Base-by-base conservation (phyloP, 2,329 filamentous ascomycete species). In the Lasiodiplodia theobromae region DNA sequence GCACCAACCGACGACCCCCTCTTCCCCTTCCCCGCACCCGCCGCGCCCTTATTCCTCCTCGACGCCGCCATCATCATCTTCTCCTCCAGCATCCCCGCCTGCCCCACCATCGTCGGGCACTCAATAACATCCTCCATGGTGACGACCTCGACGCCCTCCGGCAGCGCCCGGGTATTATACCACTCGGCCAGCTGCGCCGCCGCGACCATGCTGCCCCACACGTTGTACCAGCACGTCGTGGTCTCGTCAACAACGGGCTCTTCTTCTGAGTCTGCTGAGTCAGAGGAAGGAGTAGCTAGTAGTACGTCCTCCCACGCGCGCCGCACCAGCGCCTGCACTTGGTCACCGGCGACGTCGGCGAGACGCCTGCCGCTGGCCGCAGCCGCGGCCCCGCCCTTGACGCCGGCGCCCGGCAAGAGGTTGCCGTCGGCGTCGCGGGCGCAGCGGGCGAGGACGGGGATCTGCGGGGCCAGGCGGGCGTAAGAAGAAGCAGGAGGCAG, bases 131-230 rank as follows among this genome's bases (percentile, higher is more conserved):
- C 66, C 54, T 67, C 66, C 16, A 67, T 4, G 5, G 28, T 38
- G 2, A 3, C 6, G 16, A 67, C 51, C 37, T 31, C 25, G 14
- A 44, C 31, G 1, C 66, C 54, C 5, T 0, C 25, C 25, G 25
- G 25, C 25, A 23, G 23, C 74, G 12, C 74, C 71, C 44, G 74
- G 5, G 28, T 72, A 38, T 75, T 74, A 4, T 77, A 72, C 10
- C 76, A 77, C 18, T 72, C 73, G 0, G 75, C 71, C 25, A 79
- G 70, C 66, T 77, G 76, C 25, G 76, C 76, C 10, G 77, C 66
- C 16, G 75, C 76, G 73, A 78, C 77, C 38, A 79, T 76, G 53
- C 77, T 76, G 1, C 76, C 77, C 18, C 76, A 75, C 2, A 78
- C 72, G 34, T 77, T 72, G 73, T 77, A 79, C 70, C 78, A 79